Evolutionary conservation across 2,329 filamentous ascomycete species (phyloP), one percentile per base, ranked within the genome.

Genomic region (Monosporascus sp.): DNA sequence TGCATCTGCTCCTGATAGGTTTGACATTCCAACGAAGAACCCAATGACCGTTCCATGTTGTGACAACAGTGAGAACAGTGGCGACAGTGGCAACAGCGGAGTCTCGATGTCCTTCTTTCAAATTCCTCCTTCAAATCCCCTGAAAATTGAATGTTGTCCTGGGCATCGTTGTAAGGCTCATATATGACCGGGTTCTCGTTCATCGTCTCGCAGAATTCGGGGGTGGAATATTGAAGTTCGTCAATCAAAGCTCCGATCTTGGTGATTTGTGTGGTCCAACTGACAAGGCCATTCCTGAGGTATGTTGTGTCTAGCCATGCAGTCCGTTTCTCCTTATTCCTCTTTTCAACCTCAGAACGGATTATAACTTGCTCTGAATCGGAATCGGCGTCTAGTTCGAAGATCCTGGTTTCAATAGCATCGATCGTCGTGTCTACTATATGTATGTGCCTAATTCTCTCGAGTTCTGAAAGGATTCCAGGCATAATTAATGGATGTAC

Each of bases 391-490:
- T 63, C 57, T 1, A 65, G 51, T 3, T 64, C 52, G 9, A 58
- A 53, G 3, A 68, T 65, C 0, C 55, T 57, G 1, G 44, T 51
- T 41, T 68, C 63, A 2, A 68, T 50, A 1, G 61, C 50, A 27
- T 58, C 52, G 14, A 64, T 63, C 17, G 58, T 57, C 1, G 47
- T 7, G 4, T 63, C 58, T 0, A 65, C 54, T 1, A 62, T 48
- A 0, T 48, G 14, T 3, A 63, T 48, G 37, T 68, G 62, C n/a
- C 66, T 55, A 1, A 35, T 46, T 6, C 65, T 55, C 48, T 70
- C 67, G 1, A 70, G 51, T 49, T 70, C 68, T 3, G 60, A 63
- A 7, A 70, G 59, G 2, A 70, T 67, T 1, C 64, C 65, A 1
- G 63, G 61, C 6, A 68, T 7, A 0, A 70, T 45, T 2, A 70